Base-by-base conservation (phyloP, 78 protist genomes). In the Dictyostelium firmibasis region DNA sequence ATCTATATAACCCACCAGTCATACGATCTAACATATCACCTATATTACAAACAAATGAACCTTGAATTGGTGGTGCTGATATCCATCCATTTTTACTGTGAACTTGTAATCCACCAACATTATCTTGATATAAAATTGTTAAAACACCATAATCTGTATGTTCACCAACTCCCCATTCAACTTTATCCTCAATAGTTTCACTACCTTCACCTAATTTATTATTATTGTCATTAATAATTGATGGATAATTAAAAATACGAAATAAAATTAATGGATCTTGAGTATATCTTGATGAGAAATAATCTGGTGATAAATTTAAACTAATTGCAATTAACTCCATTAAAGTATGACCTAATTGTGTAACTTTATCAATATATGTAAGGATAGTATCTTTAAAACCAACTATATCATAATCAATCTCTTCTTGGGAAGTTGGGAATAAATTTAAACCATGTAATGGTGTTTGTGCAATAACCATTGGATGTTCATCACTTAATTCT, bases 91-190 rank as follows among this genome's bases (percentile, higher is more conserved):
- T 72, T 38, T 70, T 70, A 11, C 35, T 81, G 9, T 44, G 2
- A 13, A 96, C 98, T 67, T 94, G 88, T 27, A 96, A 77, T 3
- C 96, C 97, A 10, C 96, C 97, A 43, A 83, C 50, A 31, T 69
- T 31, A 57, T 96, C 96, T 72, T 93, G 95, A 47, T 44, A 50
- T 14, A 96, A 95, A 4, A 96, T 35, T n/a, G 91, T 84, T 4
- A 96, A 18, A 11, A 84, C 11, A 9, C 98, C 98, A 77, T 94
- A 96, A 47, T 96, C 98, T 23, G 97, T 94, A 78, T 96, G 98
- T 76, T 64, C 96, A 20, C 97, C 97, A 53, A 81, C 84, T n/a
- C 97, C 96, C 86, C 86, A 91, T 25, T 62, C 60, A 7, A 16
- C n/a, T 41, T n/a, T 43, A 18, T 60, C 53, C 7, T 41, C 35